A percentile compares a stretch with the other conserved stretches of the same genome.
phyloP scores from a whole-genome alignment of 495 filamentous ascomycete species.

The Lasiosphaeriaceae sp. region DNA sequence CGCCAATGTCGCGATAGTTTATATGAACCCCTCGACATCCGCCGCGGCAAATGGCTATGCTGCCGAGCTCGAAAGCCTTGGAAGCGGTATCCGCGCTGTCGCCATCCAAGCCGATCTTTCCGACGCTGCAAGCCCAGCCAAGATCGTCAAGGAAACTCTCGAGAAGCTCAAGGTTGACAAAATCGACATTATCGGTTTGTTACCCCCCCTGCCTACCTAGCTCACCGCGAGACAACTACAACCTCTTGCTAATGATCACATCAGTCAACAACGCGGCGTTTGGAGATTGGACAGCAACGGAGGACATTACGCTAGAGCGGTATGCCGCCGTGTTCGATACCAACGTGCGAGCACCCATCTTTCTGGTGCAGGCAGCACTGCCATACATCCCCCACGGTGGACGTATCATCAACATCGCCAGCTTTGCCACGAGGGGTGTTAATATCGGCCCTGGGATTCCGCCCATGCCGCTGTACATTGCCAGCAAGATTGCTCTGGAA shows the following conservation, averaged over 20 bases:
- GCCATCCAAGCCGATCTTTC: neutral
- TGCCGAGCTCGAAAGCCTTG: neutral
- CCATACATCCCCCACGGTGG: slow-evolving; percentile 27
- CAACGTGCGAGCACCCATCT: slow-evolving; percentile 23
- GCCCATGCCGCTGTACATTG: neutral
- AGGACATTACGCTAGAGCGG: slow-evolving; percentile 11
- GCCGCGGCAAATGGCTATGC: neutral
- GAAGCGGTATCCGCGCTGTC: neutral
- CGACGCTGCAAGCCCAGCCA: slow-evolving; percentile 1
- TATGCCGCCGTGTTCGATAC: slow-evolving; percentile 14
- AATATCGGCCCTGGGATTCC: slow-evolving; percentile 1
- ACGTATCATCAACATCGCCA: slow-evolving; percentile 24
- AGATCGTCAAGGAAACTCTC: slow-evolving; percentile 25
- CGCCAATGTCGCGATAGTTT: neutral
- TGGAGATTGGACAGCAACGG: neutral
- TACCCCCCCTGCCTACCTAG: neutral
- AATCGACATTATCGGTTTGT: slow-evolving; percentile 30
- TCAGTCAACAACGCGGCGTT: slow-evolving; percentile 20
- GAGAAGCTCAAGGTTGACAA: slow-evolving; percentile 21
- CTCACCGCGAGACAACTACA: neutral
- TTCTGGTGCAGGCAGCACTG: slow-evolving; percentile 24
- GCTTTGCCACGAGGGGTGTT: neutral
- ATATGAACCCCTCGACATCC: neutral
- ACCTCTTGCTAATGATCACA: neutral
- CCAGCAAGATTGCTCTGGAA: neutral